Conservation (phyloP, 768 basidiomycete species). For the Dentipellis fragilis region DNA sequence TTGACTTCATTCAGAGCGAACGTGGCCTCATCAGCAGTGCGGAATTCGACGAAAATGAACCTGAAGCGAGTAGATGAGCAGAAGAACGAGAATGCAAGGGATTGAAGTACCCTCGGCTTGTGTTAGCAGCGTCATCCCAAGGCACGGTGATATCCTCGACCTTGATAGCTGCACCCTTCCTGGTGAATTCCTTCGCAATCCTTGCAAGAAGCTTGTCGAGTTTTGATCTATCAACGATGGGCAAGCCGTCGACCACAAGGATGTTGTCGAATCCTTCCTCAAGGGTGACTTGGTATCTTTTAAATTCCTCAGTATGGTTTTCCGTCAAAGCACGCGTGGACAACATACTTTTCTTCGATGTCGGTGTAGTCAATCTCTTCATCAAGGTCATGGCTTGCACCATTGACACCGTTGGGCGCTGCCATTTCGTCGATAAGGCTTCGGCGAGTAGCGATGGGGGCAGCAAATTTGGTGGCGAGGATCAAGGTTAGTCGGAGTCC, state of each 20-base stretch:
- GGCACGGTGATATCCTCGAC: conserved; percentile 77
- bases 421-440: conserved; percentile 4
- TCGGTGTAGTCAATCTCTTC: conserved; percentile 13
- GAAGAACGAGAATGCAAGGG: neutral
- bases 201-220: conserved; percentile 73
- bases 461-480: neutral
- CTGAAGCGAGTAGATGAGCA: conserved; percentile 28
- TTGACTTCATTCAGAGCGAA: conserved; percentile 59
- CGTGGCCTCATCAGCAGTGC: conserved; percentile 57
- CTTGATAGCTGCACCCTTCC: conserved; percentile 70
- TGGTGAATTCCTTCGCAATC: conserved; percentile 75
- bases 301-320: neutral
- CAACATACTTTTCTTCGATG: conserved; percentile 13
- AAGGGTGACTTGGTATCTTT: conserved; percentile 76
- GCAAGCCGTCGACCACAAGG: conserved; percentile 87
- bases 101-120: conserved; percentile 79
- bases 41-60: conserved; percentile 76
- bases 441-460: neutral
- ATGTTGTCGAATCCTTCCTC: conserved; percentile 87
- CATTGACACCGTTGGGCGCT: neutral
- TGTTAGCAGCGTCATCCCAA: conserved; percentile 72
- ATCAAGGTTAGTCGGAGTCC: conserved; percentile 3
- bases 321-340: no score
- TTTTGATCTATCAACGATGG: conserved; percentile 80
- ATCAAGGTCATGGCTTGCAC: neutral